Conservation (phyloP, 1,284 basidiomycete genomes). For the Schizophyllum amplum region DNA sequence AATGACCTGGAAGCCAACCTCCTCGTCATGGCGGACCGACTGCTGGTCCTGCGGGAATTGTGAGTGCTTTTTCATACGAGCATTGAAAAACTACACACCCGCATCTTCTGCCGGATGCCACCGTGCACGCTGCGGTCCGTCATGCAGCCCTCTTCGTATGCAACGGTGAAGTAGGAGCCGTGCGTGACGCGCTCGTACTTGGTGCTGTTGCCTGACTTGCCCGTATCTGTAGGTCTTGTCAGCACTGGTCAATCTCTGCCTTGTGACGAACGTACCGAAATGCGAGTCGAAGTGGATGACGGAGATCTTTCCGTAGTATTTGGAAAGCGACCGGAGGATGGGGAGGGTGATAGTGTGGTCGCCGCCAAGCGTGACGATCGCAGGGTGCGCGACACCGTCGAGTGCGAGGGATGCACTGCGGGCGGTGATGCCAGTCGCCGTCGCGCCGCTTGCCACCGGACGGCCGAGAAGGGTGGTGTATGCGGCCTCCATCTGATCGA, state of each 20-base stretch:
- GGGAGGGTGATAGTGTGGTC: slow-evolving; percentile 34
- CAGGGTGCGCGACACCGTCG: slow-evolving; percentile 48
- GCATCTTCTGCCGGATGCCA: slow-evolving; percentile 55
- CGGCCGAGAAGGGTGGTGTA: slow-evolving; percentile 49
- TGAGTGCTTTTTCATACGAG: neutral
- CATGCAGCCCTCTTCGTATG: slow-evolving; percentile 52
- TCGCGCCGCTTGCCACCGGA: slow-evolving; percentile 24
- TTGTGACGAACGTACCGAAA: slow-evolving; percentile 25
- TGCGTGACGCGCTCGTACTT: slow-evolving; percentile 48
- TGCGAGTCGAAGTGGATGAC: slow-evolving; percentile 78
- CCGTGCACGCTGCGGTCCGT: slow-evolving; percentile 53
- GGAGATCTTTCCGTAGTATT: slow-evolving; percentile 54
- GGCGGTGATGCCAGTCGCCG: slow-evolving; percentile 16
- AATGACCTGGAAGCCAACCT: slow-evolving; percentile 14
- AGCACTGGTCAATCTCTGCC: neutral
- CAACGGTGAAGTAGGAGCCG: slow-evolving; percentile 57
- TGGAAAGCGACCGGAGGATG: slow-evolving; percentile 51
- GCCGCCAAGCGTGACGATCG: slow-evolving; percentile 55
- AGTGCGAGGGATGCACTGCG: slow-evolving; percentile 28
- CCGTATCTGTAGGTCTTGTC: slow-evolving; percentile 31
- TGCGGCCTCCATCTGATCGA: slow-evolving; percentile 59
- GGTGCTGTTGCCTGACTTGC: slow-evolving; percentile 22
- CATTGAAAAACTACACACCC: slow-evolving; percentile 23
- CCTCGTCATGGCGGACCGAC: slow-evolving; percentile 10
- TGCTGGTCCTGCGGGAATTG: neutral